Base-by-base conservation (phyloP, 1,139 yeast genomes). In the Geotrichum carabidarum region DNA sequence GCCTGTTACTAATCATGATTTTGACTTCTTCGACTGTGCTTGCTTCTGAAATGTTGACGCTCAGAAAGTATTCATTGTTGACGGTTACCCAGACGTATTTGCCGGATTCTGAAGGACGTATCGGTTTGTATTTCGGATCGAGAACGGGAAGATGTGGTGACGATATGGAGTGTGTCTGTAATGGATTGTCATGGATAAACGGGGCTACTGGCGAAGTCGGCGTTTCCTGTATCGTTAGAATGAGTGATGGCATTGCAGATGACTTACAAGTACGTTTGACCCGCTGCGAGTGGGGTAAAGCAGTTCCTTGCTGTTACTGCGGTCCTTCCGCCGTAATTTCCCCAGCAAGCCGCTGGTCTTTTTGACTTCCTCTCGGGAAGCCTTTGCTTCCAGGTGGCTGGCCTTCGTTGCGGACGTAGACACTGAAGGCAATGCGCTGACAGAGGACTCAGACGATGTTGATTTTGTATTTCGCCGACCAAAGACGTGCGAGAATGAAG, bases 401-500 rank as follows among this genome's bases (percentile, higher is more conserved):
- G 49, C 18, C n/a, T 22, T 22, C 27, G 27, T 22, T 22, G 27
- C 27, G 27, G 27, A 5, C 4, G 27, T 22, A n/a, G 45, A 48
- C 34, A 41, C 35, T 2, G 48, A 31, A 11, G 44, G 50, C 15
- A 46, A 27, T 9, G 48, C 53, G 11, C 32, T 47, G 15, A 35
- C 41, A 0, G 80, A 75, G 0, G 82, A 76, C 52, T 81, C 86
- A 0, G 80, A 79, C 0, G 86, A 79, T 48, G 77, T 77, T 12
- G 83, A 75, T 57, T 82, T 76, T 48, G 79, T 75, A 61, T 81
- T 85, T 58, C 81, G 78, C 57, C 85, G 73, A 68, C 83, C 82
- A 54, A 84, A 75, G 37, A 78, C 76, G 54, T 78, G 75, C 1
- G 77, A 67, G 1, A 64, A 48, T 22, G 74, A 64, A 0, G 77